Conservation (phyloP, 2,329 filamentous ascomycete genomes). For the Fusarium compactum region DNA sequence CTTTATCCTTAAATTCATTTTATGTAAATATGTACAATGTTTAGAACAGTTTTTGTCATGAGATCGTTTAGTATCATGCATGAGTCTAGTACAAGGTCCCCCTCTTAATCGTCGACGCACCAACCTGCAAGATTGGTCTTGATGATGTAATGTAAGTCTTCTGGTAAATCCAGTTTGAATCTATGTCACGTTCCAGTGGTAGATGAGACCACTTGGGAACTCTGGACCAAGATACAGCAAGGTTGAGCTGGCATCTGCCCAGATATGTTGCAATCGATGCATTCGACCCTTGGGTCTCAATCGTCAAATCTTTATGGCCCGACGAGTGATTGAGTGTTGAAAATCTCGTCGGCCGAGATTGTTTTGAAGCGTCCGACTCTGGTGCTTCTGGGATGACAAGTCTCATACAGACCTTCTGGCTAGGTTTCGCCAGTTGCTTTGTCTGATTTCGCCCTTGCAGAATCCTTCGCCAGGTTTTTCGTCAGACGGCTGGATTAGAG, state of each 20-base stretch:
- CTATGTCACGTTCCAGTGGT: background rate
- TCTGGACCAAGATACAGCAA: background rate
- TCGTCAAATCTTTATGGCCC: background rate
- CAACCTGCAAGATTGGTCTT: background rate
- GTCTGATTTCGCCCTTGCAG: background rate
- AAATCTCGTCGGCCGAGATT: background rate
- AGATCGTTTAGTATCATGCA: constrained; percentile 27
- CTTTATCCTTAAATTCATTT: background rate
- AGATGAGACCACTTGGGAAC: background rate
- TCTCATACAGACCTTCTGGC: background rate
- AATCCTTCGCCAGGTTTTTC: background rate
- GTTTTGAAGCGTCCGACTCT: background rate
- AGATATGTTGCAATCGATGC: background rate
- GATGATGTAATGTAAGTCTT: background rate
- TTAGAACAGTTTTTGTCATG: constrained; percentile 13
- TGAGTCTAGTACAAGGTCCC: background rate
- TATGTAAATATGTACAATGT: constrained; percentile 11
- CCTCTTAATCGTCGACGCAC: background rate
- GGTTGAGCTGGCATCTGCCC: background rate
- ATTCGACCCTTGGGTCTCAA: background rate
- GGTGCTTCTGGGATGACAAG: background rate
- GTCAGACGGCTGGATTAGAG: background rate
- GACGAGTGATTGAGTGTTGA: background rate
- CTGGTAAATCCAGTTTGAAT: background rate
- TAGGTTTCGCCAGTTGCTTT: background rate